phyloP scores from a whole-genome alignment of 176 grass and related monocot genomes.

The Thinopyrum elongatum region DNA sequence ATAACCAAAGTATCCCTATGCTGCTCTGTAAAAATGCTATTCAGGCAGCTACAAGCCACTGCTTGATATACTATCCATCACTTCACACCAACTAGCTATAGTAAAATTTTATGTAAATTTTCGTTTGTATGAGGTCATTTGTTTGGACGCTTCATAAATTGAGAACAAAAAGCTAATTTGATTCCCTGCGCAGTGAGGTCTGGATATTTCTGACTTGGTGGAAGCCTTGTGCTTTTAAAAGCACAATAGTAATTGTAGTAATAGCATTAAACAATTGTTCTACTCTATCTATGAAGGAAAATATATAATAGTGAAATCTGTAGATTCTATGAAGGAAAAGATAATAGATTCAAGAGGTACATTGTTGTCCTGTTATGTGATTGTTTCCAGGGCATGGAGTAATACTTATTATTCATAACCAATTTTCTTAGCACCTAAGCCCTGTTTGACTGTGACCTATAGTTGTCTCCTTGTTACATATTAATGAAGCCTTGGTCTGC shows the following conservation, averaged over 20 bases:
- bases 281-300: conserved; percentile 3
- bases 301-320: neutral
- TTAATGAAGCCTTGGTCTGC: neutral
- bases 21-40: neutral
- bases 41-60: neutral
- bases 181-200: neutral
- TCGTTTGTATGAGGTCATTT: neutral
- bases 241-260: neutral
- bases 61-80: neutral
- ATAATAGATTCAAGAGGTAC: neutral
- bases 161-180: neutral
- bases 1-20: neutral
- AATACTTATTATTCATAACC: neutral
- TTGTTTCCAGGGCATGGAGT: neutral
- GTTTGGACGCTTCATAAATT: neutral
- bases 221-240: neutral
- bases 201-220: neutral
- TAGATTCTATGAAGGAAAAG: neutral
- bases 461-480: neutral
- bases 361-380: neutral
- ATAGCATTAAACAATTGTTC: neutral
- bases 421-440: neutral
- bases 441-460: neutral
- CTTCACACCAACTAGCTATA: neutral
- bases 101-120: neutral